Base-by-base conservation (phyloP, 441 rosid genomes). In the Erodium texanum region DNA sequence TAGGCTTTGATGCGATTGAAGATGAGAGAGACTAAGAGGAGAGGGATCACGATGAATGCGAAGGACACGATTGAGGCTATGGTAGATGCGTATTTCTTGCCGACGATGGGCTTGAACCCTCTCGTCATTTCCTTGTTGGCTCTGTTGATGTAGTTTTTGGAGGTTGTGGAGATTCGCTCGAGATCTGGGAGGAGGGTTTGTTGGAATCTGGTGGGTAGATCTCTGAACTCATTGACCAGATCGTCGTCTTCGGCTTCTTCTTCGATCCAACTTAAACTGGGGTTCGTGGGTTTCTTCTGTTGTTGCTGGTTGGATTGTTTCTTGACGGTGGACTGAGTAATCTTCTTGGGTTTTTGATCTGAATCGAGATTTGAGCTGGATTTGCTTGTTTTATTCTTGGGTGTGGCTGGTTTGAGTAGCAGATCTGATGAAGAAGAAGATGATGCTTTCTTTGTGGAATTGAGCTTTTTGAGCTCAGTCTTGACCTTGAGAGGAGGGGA, bases 121-220 rank as follows among this genome's bases (percentile, higher is more conserved):
- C 75, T 88, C 2, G 94, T 84, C 75, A 94, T 82, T 74, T 92
- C 85, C 73, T 91, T 85, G 82, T 87, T 94, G 82, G 96, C 96
- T 68, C 76, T 82, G 68, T 76, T 77, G 19, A 94, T 70, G 84
- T 94, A 94, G 65, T 78, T 84, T 69, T 85, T 89, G 34, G 99
- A 91, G 20, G 87, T 79, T 1, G 80, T 75, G 62, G 96, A 91
- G 87, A 92, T 82, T 78, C 72, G 78, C 58, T 91, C 96, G 2
- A 94, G 85, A 82, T 94, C 98, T 59, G 97, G 97, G 19, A 89
- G 7, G 3, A 94, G 68, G 0, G 87, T 80, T 74, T 85, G 81
- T 54, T 89, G 97, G 81, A 94, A 88, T 67, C 70, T 90, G 34
- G 73, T 74, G 0, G 93, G 96, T 2, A 94, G 87, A 72, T 86